Conservation (phyloP, 768 basidiomycete genomes). For the Suillus hirtellus region DNA sequence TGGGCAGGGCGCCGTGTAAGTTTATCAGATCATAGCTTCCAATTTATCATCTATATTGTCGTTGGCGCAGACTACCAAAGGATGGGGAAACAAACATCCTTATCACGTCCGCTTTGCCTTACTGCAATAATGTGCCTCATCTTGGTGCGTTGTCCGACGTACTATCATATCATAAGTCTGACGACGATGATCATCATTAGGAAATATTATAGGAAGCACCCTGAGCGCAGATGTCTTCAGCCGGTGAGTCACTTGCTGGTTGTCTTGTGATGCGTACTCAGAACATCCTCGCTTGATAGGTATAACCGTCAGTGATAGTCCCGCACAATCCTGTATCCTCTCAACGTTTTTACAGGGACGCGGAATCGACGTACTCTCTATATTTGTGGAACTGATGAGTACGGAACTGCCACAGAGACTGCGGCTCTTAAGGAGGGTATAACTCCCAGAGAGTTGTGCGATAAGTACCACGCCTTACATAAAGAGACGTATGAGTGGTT, state of each 20-base stretch:
- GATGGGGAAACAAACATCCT: constrained; percentile 83
- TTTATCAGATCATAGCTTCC: neutral
- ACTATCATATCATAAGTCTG: constrained; percentile 1
- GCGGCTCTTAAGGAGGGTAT: constrained; percentile 85
- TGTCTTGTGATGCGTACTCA: constrained; percentile 5
- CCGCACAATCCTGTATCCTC: constrained; percentile 23
- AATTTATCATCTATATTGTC: neutral
- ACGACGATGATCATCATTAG: constrained; percentile 31
- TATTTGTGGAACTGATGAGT: constrained; percentile 98
- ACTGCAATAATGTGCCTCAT: constrained; percentile 97
- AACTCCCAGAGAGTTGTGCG: constrained; percentile 78
- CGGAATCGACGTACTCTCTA: constrained; percentile 88
- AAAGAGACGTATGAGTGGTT: constrained; percentile 91
- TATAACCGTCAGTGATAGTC: constrained; percentile 54
- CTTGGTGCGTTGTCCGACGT: constrained; percentile 56
- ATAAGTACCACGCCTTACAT: constrained; percentile 88
- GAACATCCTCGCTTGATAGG: constrained; percentile 32
- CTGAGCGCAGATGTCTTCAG: constrained; percentile 97
- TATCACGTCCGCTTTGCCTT: constrained; percentile 93
- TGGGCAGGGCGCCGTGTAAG: constrained; percentile 45
- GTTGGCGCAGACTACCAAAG: constrained; percentile 60
- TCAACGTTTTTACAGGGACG: constrained; percentile 41
- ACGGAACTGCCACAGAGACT: constrained; percentile 99
- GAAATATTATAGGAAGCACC: constrained; percentile 93
- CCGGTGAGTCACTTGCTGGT: constrained; percentile 52